These are phyloP conservation scores for Brasilioporus rufonigricans DNA, from an alignment of 768 basidiomycete genomes.

Conservation along the genomic window DNA sequence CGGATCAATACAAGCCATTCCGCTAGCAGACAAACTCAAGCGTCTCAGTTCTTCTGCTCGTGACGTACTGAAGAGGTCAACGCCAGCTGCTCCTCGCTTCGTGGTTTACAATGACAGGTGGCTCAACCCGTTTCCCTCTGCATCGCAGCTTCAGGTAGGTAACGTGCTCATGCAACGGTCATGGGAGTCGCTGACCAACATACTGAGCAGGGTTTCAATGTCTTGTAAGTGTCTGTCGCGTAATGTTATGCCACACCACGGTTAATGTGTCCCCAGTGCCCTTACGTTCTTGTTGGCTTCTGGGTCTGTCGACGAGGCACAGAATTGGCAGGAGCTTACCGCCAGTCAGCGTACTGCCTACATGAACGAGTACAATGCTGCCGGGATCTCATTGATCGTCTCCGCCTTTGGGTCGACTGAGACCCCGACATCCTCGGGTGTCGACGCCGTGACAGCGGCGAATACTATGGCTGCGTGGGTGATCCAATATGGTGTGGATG, in stretches of 20 bases:
- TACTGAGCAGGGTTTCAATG: constrained; percentile 32
- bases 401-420: constrained; percentile 49
- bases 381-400: constrained; percentile 59
- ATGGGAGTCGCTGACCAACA: neutral
- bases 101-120: constrained; percentile 41
- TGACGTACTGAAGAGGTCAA: constrained; percentile 16
- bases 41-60: constrained; percentile 24
- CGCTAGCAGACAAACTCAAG: constrained; percentile 21
- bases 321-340: constrained; percentile 42
- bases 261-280: constrained; percentile 23
- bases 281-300: constrained; percentile 42
- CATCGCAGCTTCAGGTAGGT: constrained; percentile 42
- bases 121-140: constrained; percentile 43
- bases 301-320: constrained; percentile 46
- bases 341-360: constrained; percentile 40
- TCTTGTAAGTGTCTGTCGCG: constrained; percentile 26
- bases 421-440: constrained; percentile 37
- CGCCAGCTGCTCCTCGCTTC: constrained; percentile 49
- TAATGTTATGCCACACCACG: neutral
- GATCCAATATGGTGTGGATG: constrained; percentile 21
- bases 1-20: constrained; percentile 11
- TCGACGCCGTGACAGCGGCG: constrained; percentile 39
- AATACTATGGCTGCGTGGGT: constrained; percentile 37
- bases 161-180: neutral
- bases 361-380: constrained; percentile 47